Base-by-base conservation (phyloP, 2,329 filamentous ascomycete genomes). In the Epichloe baconii region DNA sequence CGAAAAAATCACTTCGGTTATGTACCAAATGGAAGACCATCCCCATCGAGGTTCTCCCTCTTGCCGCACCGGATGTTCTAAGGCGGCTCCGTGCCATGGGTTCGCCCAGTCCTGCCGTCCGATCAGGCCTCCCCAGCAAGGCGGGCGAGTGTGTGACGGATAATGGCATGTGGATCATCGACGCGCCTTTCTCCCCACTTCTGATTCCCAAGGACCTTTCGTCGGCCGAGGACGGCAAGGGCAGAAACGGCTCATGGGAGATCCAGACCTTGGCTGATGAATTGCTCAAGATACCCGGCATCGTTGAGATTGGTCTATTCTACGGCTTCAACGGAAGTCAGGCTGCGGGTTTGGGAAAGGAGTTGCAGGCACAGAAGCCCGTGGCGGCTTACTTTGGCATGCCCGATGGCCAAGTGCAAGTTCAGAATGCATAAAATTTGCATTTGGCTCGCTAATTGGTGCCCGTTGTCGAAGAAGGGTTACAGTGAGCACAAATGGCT, bases 381-480 rank as follows among this genome's bases (percentile, higher is more conserved):
- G 78, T 96, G 12, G 89, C 89, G 31, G 90, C 88, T 23, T 98
- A 97, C 71, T 98, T 97, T 69, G 93, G 93, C 37, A 86, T 93
- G 80, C 79, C 85, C 44, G 86, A 88, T 62, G 86, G 86, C 14
- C 70, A 82, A 60, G 72, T 83, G 17, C 57, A 68, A 48, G 60
- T 67, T 34, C 65, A 67, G 40, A 44, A 49, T 40, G 52, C 52
- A 48, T 47, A 42, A 44, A 31, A 31, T 11, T 11, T 31, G 31
- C 8, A 11, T 31, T 11, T 31, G 31, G 31, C 31, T 31, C 31
- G 31, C 31, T 31, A 11, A 31, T 31, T 31, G 31, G 31, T 34
- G 7, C 4, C 43, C 26, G 17, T n/a, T 45, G 21, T 34, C 23
- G 14, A 48, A 49, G 31, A 35, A 10, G 4, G 5, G 10, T 31